phyloP scores from a whole-genome alignment of 2,329 filamentous ascomycete genomes.

The Orbilia javanica region DNA sequence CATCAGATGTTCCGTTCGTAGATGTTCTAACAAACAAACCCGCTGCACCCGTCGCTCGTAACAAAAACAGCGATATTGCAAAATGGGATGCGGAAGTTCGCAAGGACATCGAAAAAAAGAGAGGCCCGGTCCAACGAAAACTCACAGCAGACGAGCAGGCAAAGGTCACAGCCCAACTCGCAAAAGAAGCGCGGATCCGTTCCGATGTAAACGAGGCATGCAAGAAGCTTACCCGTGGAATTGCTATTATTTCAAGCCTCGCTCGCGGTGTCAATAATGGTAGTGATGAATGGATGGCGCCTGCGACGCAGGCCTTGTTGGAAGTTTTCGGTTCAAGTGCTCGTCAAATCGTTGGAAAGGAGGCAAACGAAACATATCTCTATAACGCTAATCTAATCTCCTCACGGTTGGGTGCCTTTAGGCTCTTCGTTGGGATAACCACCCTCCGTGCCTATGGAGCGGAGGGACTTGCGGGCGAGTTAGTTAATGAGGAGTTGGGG shows the following conservation, averaged over 20 bases:
- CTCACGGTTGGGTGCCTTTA: conserved; percentile 78
- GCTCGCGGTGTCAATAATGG: conserved; percentile 90
- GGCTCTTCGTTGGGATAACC: conserved; percentile 87
- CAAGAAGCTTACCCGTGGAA: conserved; percentile 80
- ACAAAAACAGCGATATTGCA: conserved; percentile 91
- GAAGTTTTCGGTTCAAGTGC: conserved; percentile 83
- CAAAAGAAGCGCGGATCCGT: conserved; percentile 85
- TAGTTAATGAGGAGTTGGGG: conserved; percentile 61
- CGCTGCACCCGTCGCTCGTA: conserved; percentile 67
- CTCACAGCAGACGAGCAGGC: conserved; percentile 87
- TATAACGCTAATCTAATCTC: conserved; percentile 81
- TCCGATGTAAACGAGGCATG: conserved; percentile 77
- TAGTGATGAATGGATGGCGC: conserved; percentile 86
- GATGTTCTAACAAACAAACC: conserved; percentile 75
- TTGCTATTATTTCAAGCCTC: conserved; percentile 85
- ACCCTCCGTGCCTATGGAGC: conserved; percentile 83
- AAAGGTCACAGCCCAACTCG: conserved; percentile 90
- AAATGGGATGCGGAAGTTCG: conserved; percentile 98
- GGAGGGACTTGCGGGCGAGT: conserved; percentile 71
- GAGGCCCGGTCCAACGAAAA: conserved; percentile 85
- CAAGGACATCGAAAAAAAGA: conserved; percentile 89
- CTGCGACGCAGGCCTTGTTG: conserved; percentile 80
- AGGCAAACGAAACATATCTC: conserved; percentile 82
- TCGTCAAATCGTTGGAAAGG: conserved; percentile 82
- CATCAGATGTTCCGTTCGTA: conserved; percentile 87